phyloP scores from a whole-genome alignment of 331 rosid genomes.

The Telfairia occidentalis region DNA sequence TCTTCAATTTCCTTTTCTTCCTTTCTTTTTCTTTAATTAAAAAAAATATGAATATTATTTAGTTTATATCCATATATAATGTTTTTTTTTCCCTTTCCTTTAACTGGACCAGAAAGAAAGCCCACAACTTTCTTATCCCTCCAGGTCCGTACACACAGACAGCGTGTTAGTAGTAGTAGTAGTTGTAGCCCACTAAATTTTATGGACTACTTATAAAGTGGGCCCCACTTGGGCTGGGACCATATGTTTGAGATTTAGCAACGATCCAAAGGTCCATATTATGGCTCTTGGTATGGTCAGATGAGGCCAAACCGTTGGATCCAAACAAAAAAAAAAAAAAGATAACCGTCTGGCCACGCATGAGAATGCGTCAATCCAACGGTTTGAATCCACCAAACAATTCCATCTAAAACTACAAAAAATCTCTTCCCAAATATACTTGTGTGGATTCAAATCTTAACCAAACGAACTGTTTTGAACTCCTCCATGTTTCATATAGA shows the following conservation, averaged over 20 bases:
- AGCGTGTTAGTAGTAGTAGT: too few species aligned
- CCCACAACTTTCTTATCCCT: background rate
- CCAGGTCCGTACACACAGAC: background rate
- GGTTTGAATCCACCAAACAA: background rate
- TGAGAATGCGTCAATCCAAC: background rate
- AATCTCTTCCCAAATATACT: too few species aligned
- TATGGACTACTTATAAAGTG: slow-evolving; percentile 24
- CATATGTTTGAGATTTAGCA: background rate
- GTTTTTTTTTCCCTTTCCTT: background rate
- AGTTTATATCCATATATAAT: background rate
- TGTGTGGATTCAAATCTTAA: too few species aligned
- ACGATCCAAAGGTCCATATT: background rate
- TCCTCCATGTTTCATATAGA: too few species aligned
- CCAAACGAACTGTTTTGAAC: too few species aligned
- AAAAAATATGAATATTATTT: background rate
- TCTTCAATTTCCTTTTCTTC: background rate
- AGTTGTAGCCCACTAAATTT: slow-evolving; percentile 33
- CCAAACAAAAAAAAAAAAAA: background rate
- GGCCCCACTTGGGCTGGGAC: slow-evolving; percentile 19
- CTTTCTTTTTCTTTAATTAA: too few species aligned
- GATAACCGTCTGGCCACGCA: too few species aligned
- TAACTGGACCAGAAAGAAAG: slow-evolving; percentile 18
- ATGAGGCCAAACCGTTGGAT: background rate
- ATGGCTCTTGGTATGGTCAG: too few species aligned
- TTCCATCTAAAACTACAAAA: background rate